A percentile compares a stretch with the other conserved stretches of the same genome.
These are phyloP conservation scores for Pseudomonodictys pantanalensis DNA, from an alignment of 495 filamentous ascomycete species.

Conservation along the genomic window DNA sequence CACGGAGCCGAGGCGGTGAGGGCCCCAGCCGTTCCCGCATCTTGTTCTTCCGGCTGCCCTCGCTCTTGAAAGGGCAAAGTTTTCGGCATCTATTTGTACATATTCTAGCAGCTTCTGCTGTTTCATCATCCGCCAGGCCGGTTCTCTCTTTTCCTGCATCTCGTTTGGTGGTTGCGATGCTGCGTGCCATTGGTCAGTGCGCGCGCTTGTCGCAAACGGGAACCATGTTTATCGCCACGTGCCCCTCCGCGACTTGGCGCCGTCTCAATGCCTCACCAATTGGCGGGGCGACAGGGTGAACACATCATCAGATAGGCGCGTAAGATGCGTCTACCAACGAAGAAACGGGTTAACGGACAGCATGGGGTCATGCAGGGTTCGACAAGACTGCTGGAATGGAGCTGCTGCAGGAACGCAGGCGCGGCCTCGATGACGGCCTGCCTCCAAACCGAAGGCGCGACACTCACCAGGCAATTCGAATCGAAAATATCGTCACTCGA, in stretches of 20 bases:
- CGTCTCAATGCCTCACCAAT: background rate
- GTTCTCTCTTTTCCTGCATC: no score
- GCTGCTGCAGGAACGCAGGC: slow-evolving; percentile 26
- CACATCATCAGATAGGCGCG: no score
- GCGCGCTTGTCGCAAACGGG: background rate
- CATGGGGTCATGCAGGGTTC: slow-evolving; percentile 16
- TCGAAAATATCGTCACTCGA: no score
- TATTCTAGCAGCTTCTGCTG: no score
- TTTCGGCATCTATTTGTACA: no score
- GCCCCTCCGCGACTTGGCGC: background rate
- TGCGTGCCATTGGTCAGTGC: background rate
- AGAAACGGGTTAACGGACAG: background rate
- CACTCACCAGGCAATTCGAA: background rate
- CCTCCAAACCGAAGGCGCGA: background rate
- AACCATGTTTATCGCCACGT: slow-evolving; percentile 5
- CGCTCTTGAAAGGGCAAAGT: no score
- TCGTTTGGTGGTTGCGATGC: background rate
- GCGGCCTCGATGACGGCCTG: background rate
- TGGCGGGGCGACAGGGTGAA: no score
- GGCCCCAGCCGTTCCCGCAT: no score
- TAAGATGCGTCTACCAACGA: no score
- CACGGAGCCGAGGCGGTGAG: no score
- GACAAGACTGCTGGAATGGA: background rate
- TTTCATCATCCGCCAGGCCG: no score
- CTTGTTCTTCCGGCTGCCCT: no score